These are phyloP conservation scores for Penicillium sp. DNA, from an alignment of 2,329 filamentous ascomycete genomes.

Conservation along the genomic window DNA sequence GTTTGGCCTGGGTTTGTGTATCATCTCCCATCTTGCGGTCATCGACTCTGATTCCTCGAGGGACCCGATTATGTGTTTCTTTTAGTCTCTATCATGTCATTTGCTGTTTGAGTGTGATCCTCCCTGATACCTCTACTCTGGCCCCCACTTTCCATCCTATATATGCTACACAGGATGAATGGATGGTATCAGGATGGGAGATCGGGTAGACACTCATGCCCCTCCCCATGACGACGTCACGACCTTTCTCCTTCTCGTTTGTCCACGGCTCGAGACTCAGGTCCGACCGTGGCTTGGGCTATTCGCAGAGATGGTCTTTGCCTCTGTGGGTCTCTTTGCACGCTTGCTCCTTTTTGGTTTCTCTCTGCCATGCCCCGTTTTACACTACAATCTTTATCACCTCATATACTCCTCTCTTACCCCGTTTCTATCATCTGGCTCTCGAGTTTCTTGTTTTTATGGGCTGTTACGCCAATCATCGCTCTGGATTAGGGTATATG, in stretches of 20 bases:
- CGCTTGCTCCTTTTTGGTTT: conserved; percentile 3
- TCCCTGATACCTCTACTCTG: neutral
- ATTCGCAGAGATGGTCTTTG: conserved; percentile 30
- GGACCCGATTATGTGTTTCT: conserved; percentile 7
- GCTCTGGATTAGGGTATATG: neutral
- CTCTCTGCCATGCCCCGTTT: neutral
- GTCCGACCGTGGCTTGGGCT: conserved; percentile 29
- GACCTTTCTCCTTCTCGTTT: conserved; percentile 34
- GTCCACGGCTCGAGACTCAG: conserved; percentile 14
- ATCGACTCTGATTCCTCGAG: conserved; percentile 8
- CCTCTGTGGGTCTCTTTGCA: conserved; percentile 5
- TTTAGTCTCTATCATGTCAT: conserved; percentile 9
- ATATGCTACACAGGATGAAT: neutral
- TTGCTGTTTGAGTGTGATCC: conserved; percentile 6
- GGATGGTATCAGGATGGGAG: neutral
- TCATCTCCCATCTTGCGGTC: conserved; percentile 15
- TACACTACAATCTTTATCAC: neutral
- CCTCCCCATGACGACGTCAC: conserved; percentile 37
- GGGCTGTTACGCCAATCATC: neutral
- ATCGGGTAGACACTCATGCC: neutral
- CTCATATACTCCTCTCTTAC: neutral
- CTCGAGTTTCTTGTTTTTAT: neutral
- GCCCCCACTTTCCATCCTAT: neutral
- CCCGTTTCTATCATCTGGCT: neutral
- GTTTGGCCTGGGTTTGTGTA: conserved; percentile 16